Conservation (phyloP, 768 basidiomycete species). For the Lactarius sp. region DNA sequence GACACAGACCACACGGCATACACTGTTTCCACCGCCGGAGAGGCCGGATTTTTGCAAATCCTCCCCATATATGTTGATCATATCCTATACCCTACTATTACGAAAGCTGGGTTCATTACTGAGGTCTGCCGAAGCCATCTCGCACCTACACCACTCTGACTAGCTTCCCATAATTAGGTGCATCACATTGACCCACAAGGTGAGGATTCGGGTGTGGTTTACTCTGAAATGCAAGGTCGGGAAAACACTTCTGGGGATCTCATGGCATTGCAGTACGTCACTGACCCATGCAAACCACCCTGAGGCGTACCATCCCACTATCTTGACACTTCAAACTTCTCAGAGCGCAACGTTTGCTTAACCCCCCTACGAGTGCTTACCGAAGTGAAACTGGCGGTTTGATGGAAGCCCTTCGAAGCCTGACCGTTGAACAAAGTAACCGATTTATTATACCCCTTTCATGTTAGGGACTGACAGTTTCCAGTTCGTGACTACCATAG, state of each 20-base stretch:
- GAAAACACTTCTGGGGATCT: slow-evolving; percentile 91
- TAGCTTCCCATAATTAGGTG: slow-evolving; percentile 46
- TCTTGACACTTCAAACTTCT: slow-evolving; percentile 5
- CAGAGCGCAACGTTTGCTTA: slow-evolving; percentile 76
- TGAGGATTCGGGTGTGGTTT: slow-evolving; percentile 92
- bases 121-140: slow-evolving; percentile 35
- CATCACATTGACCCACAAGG: slow-evolving; percentile 91
- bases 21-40: slow-evolving; percentile 92
- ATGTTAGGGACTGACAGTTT: slow-evolving; percentile 14
- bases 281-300: not conserved
- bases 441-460: slow-evolving; percentile 19
- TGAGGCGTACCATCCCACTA: slow-evolving; percentile 2
- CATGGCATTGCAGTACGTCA: slow-evolving; percentile 73
- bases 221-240: slow-evolving; percentile 94
- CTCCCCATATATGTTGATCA: slow-evolving; percentile 93
- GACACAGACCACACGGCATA: slow-evolving; percentile 94
- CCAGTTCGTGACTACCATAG: slow-evolving; percentile 86
- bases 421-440: slow-evolving; percentile 85
- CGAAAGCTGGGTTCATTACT: slow-evolving; percentile 73
- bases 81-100: slow-evolving; percentile 92
- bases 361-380: slow-evolving; percentile 80
- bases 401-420: slow-evolving; percentile 82
- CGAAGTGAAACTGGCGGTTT: slow-evolving; percentile 96
- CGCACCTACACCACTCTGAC: not conserved
- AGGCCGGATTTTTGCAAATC: slow-evolving; percentile 83